Evolutionary conservation across 371 early-diverging fungal genomes (phyloP).

Genomic region (Phascolomyces articulosus): DNA sequence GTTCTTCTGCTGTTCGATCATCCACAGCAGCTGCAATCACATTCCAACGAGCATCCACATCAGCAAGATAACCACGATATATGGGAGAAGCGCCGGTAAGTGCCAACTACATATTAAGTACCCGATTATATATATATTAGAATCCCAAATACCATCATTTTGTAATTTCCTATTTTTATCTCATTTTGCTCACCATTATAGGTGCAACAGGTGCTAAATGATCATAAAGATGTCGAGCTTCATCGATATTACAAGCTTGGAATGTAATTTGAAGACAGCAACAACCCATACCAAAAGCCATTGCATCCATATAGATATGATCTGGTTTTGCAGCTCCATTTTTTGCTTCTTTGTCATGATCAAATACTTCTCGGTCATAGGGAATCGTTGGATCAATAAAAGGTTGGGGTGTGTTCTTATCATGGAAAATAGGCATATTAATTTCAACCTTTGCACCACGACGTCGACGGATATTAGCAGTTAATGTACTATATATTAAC

Average conservation of each 20-base stretch:
- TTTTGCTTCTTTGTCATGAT: conserved; percentile 68
- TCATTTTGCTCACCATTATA: conserved; percentile 69
- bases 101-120: conserved; percentile 62
- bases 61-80: conserved; percentile 93
- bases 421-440: conserved; percentile 84
- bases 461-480: conserved; percentile 92
- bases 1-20: conserved; percentile 94
- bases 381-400: conserved; percentile 90
- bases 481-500: conserved; percentile 71
- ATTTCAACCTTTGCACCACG: conserved; percentile 93
- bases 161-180: no score
- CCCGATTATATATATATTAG: not conserved
- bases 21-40: conserved; percentile 96
- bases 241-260: conserved; percentile 95
- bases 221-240: conserved; percentile 95
- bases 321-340: conserved; percentile 83
- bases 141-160: no score
- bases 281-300: conserved; percentile 99
- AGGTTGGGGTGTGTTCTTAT: conserved; percentile 86
- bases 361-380: conserved; percentile 57
- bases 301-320: conserved; percentile 98
- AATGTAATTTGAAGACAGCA: conserved; percentile 99
- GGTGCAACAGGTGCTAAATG: conserved; percentile 94
- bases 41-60: conserved; percentile 98
- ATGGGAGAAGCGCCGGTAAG: conserved; percentile 96